Evolutionary conservation across 306 rosid genomes (phyloP), one percentile per base, ranked within the genome.

Genomic region (Vigna angularis): DNA sequence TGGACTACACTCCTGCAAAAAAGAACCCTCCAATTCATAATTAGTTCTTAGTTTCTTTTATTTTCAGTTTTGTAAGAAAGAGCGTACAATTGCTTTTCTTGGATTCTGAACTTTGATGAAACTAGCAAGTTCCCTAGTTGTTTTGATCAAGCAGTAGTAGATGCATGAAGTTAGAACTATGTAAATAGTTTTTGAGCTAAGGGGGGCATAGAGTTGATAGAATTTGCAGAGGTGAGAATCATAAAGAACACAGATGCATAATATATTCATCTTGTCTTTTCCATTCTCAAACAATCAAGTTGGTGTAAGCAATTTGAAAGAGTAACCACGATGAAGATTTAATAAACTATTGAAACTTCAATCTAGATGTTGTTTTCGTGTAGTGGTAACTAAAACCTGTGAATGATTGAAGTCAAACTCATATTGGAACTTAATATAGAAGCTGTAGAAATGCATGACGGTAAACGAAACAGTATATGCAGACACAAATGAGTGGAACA

Each of bases 21-120:
- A 87, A 82, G 87, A 93, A 93, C 56, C 96, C 96, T 80, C 97
- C 97, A 14, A 90, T 93, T 48, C 97, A 93, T 80, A 93, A 93
- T 84, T 93, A 38, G 79, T 48, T 67, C 76, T 70, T 2, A 34
- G 2, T 30, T 51, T 74, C 55, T 67, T 64, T 42, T 42, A 1
- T 59, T 59, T 63, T 8, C 66, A 77, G 28, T 77, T 77, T 67
- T 67, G 81, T 24, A 10, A 20, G 48, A 13, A 70, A 53, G 66
- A 73, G 56, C 49, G 11, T 38, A 3, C 9, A n/a, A 30, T 30
- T 30, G 53, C 70, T 80, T 34, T 53, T 52, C 57, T 22, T 14
- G 48, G 34, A 24, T 49, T 70, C 65, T 36, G 28, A 34, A 65
- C 66, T 69, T 78, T 8, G 70, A 30, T 13, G 75, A 30, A 66